These are phyloP conservation scores for Apiospora pterosperma DNA, from an alignment of 2,329 filamentous ascomycete genomes.

Conservation along the genomic window DNA sequence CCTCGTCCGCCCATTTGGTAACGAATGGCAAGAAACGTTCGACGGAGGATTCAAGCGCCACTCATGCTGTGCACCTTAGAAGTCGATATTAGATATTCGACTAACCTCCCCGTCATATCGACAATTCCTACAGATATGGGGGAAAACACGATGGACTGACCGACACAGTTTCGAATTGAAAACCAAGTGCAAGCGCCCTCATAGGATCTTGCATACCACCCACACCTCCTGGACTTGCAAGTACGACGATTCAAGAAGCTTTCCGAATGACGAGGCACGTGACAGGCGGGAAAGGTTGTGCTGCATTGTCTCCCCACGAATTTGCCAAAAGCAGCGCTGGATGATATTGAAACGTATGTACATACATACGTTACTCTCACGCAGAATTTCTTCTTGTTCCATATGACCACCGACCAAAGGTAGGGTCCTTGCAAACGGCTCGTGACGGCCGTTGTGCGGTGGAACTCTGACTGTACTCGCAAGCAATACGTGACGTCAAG, in stretches of 20 bases:
- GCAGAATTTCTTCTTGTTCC: background rate
- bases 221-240: too few species aligned
- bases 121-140: background rate
- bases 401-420: background rate
- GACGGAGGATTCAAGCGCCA: background rate
- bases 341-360: background rate
- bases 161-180: background rate
- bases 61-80: background rate
- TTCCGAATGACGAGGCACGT: background rate
- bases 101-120: background rate
- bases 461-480: background rate
- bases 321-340: background rate
- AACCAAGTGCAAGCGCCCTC: background rate
- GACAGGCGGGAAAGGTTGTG: background rate
- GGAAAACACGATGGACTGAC: background rate
- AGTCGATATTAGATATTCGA: background rate
- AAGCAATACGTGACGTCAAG: background rate
- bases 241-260: constrained; percentile 1
- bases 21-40: background rate
- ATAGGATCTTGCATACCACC: background rate
- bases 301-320: background rate
- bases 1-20: background rate
- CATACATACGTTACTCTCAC: background rate
- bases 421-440: constrained; percentile 1
- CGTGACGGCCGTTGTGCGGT: background rate